Conservation (phyloP, 192 early-diverging fungal species). For the Rhizoclosmatium sp. region DNA sequence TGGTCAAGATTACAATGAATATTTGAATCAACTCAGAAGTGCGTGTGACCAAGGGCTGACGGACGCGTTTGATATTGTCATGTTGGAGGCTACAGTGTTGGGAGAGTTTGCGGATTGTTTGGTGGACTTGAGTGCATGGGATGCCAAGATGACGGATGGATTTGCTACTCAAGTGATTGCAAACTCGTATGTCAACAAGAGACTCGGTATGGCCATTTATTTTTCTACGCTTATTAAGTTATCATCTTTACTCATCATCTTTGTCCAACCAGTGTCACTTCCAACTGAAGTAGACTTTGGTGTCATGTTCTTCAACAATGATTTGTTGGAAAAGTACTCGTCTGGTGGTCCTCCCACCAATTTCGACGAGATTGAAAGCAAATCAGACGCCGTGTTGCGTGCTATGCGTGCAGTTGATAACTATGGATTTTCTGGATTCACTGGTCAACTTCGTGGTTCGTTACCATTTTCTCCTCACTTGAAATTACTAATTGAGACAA, state of each 20-base stretch:
- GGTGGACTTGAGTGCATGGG: conserved; percentile 49
- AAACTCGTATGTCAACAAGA: conserved; percentile 40
- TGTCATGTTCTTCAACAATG: conserved; percentile 49
- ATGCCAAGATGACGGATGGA: conserved; percentile 33
- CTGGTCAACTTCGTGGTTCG: conserved; percentile 44
- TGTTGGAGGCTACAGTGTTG: conserved; percentile 36
- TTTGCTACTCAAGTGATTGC: conserved; percentile 33
- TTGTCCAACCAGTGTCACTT: conserved; percentile 39
- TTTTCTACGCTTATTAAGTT: neutral
- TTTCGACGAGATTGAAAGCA: conserved; percentile 49
- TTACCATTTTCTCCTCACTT: neutral
- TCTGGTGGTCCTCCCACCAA: conserved; percentile 31
- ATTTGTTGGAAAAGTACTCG: conserved; percentile 39
- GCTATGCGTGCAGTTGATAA: conserved; percentile 39
- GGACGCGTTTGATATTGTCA: conserved; percentile 49
- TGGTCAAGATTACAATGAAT: conserved; percentile 34
- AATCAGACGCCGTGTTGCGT: conserved; percentile 33
- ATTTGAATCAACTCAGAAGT: conserved; percentile 40
- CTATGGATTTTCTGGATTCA: conserved; percentile 39
- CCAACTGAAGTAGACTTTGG: conserved; percentile 48
- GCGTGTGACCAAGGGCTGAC: conserved; percentile 40
- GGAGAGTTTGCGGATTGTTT: conserved; percentile 52
- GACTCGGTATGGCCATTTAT: conserved; percentile 40
- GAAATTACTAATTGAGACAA: neutral
- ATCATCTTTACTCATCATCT: neutral